Base-by-base conservation (phyloP, 2,329 filamentous ascomycete genomes). In the Pseudogymnoascus sp. region DNA sequence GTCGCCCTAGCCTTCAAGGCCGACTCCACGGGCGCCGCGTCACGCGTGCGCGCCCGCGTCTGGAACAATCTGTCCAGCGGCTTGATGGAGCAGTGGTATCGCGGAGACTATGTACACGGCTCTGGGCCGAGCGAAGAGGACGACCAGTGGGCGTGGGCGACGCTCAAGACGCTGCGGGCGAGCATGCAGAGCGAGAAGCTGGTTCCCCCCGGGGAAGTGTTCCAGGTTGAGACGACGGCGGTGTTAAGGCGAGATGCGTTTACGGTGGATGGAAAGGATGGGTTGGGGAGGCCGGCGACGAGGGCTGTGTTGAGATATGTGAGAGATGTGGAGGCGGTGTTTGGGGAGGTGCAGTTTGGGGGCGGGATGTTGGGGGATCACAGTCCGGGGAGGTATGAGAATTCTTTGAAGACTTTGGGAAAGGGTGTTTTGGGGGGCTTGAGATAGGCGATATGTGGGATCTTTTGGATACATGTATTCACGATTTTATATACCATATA, bases 311-410 rank as follows among this genome's bases (percentile, higher is more conserved):
- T 92, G 60, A 87, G 84, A 71, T 89, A 90, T 65, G 81, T 93
- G 11, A 77, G 83, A 63, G 85, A 92, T 72, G 88, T 91, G 31
- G 88, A 91, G 71, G 79, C 79, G 21, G 77, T 84, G 62, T 92
- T 92, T 72, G 79, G 83, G 28, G 89, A 92, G 75, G 77, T 91
- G 43, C 79, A 82, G 46, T 91, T 93, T 72, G 87, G 86, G 4
- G 83, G 85, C 23, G 86, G 87, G 56, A 90, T 91, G 87, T 77
- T 93, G 74, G 80, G 84, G 64, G 89, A 93, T 72, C 89, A 93
- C 72, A 90, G 84, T 67, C 89, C 89, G 2, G 88, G 84, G 25
- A 80, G 85, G 67, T 93, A 93, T 71, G 89, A 92, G 74, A 82
- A 84, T 64, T 86, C 84, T 64, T 74, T 93, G 68, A 82, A 84